Percentiles rank a stretch among this genome's conserved stretches.
Evolutionary conservation across 1,284 basidiomycete genomes (phyloP).

Genomic region (Ceratobasidium sp.): DNA sequence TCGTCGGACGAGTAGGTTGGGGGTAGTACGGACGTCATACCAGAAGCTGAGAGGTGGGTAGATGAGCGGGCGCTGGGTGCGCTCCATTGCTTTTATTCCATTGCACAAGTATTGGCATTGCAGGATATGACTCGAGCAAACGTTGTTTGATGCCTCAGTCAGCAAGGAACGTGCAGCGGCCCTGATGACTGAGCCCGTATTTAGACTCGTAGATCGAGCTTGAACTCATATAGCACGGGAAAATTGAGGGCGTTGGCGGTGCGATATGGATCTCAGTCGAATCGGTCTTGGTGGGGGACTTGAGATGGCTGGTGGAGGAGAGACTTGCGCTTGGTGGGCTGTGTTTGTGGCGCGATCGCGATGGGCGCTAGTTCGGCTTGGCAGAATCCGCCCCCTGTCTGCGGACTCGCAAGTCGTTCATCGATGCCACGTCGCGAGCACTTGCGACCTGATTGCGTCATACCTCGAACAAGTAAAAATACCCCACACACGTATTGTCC

Average conservation of each 20-base stretch:
- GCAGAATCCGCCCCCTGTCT: background rate
- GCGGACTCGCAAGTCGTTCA: no score
- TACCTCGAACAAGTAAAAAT: no score
- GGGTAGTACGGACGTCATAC: conserved; percentile 12
- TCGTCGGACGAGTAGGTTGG: conserved; percentile 30
- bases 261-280: background rate
- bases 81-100: conserved; percentile 3
- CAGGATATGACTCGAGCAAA: conserved; percentile 37
- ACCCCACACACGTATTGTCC: background rate
- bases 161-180: conserved; percentile 26
- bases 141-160: conserved; percentile 42
- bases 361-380: conserved; percentile 2
- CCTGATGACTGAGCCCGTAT: conserved; percentile 21
- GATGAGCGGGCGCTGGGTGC: background rate
- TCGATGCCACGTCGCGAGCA: background rate
- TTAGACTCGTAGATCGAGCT: background rate
- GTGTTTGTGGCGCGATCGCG: conserved; percentile 8
- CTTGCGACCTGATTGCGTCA: no score
- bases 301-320: background rate
- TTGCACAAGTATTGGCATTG: background rate
- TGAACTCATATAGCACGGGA: conserved; percentile 17
- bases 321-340: background rate
- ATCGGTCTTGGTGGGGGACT: background rate
- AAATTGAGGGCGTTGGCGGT: background rate
- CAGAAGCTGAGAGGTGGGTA: background rate